phyloP scores from a whole-genome alignment of 257 asterid genomes.

The Solanum lycopersicoides region DNA sequence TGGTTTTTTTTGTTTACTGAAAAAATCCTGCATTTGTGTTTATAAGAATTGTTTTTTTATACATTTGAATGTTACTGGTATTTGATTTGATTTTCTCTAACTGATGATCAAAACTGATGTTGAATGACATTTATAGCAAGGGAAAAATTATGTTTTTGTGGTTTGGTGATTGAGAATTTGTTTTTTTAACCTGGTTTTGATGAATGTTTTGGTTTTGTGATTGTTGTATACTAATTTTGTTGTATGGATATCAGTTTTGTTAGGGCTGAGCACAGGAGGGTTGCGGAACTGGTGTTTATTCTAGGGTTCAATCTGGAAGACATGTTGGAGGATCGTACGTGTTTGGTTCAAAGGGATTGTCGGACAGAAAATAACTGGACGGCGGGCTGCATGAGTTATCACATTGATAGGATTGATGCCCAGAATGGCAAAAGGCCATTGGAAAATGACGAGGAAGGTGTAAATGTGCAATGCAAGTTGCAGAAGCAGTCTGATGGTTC shows the following conservation, averaged over 20 bases:
- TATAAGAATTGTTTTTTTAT: background rate
- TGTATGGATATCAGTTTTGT: conserved; percentile 14
- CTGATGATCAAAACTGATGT: background rate
- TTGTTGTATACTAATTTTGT: conserved; percentile 6
- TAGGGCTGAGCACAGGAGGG: conserved; percentile 8
- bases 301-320: conserved; percentile 29
- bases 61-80: background rate
- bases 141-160: background rate
- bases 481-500: conserved; percentile 28
- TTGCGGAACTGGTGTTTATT: conserved; percentile 7
- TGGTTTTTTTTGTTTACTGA: background rate
- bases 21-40: background rate
- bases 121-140: background rate
- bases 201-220: background rate
- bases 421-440: conserved; percentile 43
- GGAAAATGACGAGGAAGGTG: conserved; percentile 37
- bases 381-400: conserved; percentile 50
- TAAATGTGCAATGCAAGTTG: conserved; percentile 18
- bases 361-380: conserved; percentile 50
- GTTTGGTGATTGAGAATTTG: background rate
- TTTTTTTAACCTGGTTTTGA: background rate
- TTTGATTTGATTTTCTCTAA: background rate
- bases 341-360: conserved; percentile 62
- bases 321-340: conserved; percentile 76
- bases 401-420: conserved; percentile 32